Base-by-base conservation (phyloP, 371 early-diverging fungal species). In the Mucor irregularis region DNA sequence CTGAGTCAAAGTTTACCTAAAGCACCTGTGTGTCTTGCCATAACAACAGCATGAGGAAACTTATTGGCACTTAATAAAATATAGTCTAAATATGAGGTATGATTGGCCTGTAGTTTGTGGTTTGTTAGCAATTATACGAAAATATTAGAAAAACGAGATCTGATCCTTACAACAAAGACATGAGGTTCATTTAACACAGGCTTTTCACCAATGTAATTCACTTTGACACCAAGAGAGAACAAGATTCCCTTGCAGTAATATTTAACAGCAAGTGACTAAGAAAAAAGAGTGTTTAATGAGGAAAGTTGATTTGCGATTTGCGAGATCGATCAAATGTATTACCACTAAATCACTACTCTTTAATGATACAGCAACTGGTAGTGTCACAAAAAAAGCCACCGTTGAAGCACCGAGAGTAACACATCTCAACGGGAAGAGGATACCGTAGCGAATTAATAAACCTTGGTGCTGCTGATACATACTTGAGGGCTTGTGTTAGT, bases 81-180 rank as follows among this genome's bases (percentile, higher is more conserved):
- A 64, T 87, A 92, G 62, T 93, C 94, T 22, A 93, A 68, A 77
- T 90, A 87, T 19, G 88, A 87, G 1, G 92, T 93, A 64, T 93
- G 94, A 64, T 93, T 93, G 16, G 72, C 71, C 75, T 74, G 42
- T 16, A 16, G n/a, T n/a, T n/a, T n/a, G n/a, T n/a, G n/a, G n/a
- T n/a, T 11, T 16, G 19, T 38, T 21, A 60, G 28, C 30, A 31
- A 40, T 40, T 22, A 7, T 40, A 40, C 39, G 26, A 40, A 30
- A 11, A 44, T 19, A 34, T 19, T 4, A 31, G n/a, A 56, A 57
- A 9, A 35, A 1, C 7, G 35, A 35, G 14, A 35, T 11, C 16
- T 3, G 13, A 35, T n/a, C 35, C n/a, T 53, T 65, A 72, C 77
- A n/a, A 73, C 74, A 77, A 80, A 89, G 11, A 93, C 76, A 69